phyloP scores from a whole-genome alignment of 345 rosid genomes.

The Eucalyptus tenuipes region DNA sequence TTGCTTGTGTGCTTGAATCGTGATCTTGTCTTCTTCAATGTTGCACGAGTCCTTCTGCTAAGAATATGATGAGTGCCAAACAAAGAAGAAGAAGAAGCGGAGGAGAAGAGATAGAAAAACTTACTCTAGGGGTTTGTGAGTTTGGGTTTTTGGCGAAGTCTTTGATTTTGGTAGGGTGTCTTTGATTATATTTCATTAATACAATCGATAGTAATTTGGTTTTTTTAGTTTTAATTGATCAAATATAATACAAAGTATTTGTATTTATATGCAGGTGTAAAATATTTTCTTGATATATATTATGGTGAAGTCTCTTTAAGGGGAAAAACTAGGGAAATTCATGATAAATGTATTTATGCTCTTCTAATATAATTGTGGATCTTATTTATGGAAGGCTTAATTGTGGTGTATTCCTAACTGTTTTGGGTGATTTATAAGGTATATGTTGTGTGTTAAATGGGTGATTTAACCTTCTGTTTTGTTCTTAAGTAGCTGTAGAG shows the following conservation, averaged over 20 bases:
- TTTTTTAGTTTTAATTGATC: neutral
- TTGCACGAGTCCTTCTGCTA: neutral
- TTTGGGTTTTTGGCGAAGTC: too few relatives aligned
- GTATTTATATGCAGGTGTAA: neutral
- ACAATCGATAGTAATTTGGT: neutral
- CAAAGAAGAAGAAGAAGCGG: neutral
- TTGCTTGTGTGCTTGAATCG: neutral
- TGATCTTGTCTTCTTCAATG: neutral
- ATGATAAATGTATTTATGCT: neutral
- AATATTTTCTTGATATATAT: neutral
- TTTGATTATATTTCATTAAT: too few relatives aligned
- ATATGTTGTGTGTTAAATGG: neutral
- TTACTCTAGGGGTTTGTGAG: too few relatives aligned
- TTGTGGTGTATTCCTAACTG: neutral
- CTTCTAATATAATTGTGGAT: neutral
- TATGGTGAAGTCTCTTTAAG: neutral
- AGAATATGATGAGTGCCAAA: neutral
- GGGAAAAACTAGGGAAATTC: neutral
- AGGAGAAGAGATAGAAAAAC: too few relatives aligned
- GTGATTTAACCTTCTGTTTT: neutral
- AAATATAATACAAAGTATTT: neutral
- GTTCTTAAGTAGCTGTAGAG: neutral
- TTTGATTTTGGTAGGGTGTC: too few relatives aligned
- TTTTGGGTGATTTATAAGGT: neutral
- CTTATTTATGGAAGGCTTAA: neutral